Conservation (phyloP, 2,329 filamentous ascomycete species). For the Grosmannia huntii region DNA sequence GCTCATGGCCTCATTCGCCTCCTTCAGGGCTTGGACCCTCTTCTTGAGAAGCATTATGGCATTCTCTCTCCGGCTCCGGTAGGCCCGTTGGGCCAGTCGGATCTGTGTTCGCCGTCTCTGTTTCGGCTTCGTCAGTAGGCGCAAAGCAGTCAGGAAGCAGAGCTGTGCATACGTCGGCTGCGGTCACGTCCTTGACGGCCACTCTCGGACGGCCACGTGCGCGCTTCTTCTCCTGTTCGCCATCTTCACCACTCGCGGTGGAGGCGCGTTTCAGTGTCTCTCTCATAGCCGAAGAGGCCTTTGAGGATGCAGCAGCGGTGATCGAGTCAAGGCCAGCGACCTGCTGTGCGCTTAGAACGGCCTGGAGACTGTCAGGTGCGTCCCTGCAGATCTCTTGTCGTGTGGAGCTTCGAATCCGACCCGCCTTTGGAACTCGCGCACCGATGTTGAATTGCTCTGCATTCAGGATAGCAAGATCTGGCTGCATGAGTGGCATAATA, state of each 20-base stretch:
- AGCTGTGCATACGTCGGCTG: conserved; percentile 56
- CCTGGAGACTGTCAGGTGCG: neutral
- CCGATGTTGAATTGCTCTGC: conserved; percentile 32
- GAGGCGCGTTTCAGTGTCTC: conserved; percentile 5
- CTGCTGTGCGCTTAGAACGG: neutral
- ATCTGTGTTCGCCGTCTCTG: conserved; percentile 75
- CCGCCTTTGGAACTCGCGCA: conserved; percentile 4
- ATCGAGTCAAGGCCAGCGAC: neutral
- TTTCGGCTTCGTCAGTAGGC: conserved; percentile 18
- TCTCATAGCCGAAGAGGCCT: no score
- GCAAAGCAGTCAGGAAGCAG: neutral
- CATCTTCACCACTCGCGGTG: neutral
- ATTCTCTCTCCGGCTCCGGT: conserved; percentile 72
- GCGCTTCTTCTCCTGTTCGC: conserved; percentile 37
- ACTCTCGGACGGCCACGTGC: conserved; percentile 62
- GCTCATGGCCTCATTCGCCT: conserved; percentile 61
- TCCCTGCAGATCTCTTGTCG: neutral
- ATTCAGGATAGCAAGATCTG: conserved; percentile 30
- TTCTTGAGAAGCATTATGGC: conserved; percentile 63
- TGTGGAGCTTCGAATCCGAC: conserved; percentile 1
- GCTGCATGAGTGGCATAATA: conserved; percentile 18
- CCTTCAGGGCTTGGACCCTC: conserved; percentile 55
- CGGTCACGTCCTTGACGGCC: conserved; percentile 64
- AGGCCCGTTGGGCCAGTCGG: conserved; percentile 72
- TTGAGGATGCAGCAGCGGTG: neutral